phyloP scores from a whole-genome alignment of 129 eudicot species.

The Flaveria ramosissima region DNA sequence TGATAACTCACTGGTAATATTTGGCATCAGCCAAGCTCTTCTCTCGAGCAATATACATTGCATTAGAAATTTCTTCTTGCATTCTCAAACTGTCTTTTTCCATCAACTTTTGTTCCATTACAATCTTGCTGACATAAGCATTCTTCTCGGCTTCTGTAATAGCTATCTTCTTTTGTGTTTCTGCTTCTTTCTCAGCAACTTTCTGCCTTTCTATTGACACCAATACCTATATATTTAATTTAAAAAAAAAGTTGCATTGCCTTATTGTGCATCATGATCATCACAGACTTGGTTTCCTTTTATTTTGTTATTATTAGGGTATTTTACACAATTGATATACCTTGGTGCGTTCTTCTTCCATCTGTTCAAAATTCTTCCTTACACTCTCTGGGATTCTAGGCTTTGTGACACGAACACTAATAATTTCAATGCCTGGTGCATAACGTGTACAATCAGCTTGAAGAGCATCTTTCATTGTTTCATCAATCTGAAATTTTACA shows the following conservation, averaged over 20 bases:
- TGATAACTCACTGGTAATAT: conserved; percentile 55
- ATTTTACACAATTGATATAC: conserved; percentile 39
- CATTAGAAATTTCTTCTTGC: conserved; percentile 84
- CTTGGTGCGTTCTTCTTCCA: conserved; percentile 99
- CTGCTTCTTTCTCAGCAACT: conserved; percentile 98
- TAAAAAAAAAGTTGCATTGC: not conserved
- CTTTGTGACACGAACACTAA: conserved; percentile 97
- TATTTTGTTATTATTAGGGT: conserved; percentile 9
- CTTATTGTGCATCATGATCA: not conserved
- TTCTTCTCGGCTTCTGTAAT: conserved; percentile 86
- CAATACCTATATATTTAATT: conserved; percentile 50
- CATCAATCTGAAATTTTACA: conserved; percentile 71
- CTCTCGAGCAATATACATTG: conserved; percentile 84
- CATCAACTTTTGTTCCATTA: conserved; percentile 85
- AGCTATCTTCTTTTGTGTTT: conserved; percentile 91
- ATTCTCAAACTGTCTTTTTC: conserved; percentile 79
- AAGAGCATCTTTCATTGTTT: conserved; percentile 95
- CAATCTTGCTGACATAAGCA: conserved; percentile 83
- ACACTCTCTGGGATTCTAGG: conserved; percentile 81
- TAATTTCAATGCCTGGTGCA: conserved; percentile 94
- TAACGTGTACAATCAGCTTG: conserved; percentile 98
- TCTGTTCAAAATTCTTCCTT: conserved; percentile 80
- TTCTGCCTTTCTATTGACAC: conserved; percentile 82
- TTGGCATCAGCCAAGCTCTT: conserved; percentile 93
- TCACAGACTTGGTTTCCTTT: not conserved